Percentiles rank a stretch among this genome's conserved stretches.
Evolutionary conservation across 176 grass and related monocot species (phyloP).

Genomic region (Panicum miliaceum): DNA sequence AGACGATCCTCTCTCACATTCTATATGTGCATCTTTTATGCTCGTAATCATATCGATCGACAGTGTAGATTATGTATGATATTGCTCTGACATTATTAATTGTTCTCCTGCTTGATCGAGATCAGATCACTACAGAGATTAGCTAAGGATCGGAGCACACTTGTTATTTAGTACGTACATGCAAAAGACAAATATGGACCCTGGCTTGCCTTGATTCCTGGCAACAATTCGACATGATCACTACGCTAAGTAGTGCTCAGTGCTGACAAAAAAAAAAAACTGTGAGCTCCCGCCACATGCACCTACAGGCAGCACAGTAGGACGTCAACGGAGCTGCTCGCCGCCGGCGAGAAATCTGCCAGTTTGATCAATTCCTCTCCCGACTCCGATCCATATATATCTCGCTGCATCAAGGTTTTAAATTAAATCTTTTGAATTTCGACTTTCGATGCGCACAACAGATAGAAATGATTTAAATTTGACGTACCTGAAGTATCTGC

Average conservation of each 20-base stretch:
- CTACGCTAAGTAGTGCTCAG: background rate
- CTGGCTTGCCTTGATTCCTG: constrained; percentile 45
- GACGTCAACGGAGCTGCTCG: too few relatives aligned
- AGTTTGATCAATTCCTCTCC: too few relatives aligned
- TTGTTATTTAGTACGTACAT: constrained; percentile 31
- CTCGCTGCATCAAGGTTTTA: too few relatives aligned
- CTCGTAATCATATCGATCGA: constrained; percentile 35
- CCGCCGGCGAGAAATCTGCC: too few relatives aligned
- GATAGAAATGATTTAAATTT: background rate
- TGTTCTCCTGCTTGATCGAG: background rate
- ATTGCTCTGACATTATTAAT: constrained; percentile 21
- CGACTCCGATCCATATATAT: too few relatives aligned
- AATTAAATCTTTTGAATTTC: background rate
- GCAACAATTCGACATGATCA: constrained; percentile 29
- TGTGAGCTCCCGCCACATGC: background rate
- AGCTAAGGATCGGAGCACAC: constrained; percentile 35
- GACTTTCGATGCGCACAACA: background rate
- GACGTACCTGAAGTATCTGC: background rate
- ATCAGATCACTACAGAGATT: constrained; percentile 41
- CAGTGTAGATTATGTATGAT: constrained; percentile 31
- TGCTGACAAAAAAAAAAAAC: background rate
- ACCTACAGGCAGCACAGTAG: background rate
- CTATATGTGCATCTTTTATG: constrained; percentile 8
- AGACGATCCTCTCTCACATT: background rate
- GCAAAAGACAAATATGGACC: constrained; percentile 41